Evolutionary conservation across 2,329 filamentous ascomycete genomes (phyloP), one percentile per base, ranked within the genome.

Genomic region (Colletotrichum sp.): DNA sequence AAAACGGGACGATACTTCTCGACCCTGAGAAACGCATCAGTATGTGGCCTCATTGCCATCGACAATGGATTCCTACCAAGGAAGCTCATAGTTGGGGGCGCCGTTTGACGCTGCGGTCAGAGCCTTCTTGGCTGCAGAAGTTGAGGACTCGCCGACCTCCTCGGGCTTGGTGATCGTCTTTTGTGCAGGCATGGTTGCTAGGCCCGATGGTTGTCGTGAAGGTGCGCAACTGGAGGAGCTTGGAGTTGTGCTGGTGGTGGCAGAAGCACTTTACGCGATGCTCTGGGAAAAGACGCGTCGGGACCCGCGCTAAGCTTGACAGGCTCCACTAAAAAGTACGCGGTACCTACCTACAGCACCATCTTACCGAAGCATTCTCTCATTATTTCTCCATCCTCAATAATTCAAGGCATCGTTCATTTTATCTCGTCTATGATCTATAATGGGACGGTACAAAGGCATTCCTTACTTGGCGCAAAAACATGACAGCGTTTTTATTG

Each of bases 1-100:
- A 98, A 98, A 69, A 98, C 91, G 2, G 97, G 97, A 52, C 97
- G 92, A 88, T 99, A 99, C 85, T 99, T 99, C 87, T 99, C 97
- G 77, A 99, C 97, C 97, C 96, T 98, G 78, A 16, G 75, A 12
- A 79, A 78, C 79, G 77, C 81, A 78, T 80, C 71, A 82, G 77
- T 62, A 75, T 44, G 44, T 24, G 15, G 34, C 16, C 26, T 8
- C 32, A 2, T 5, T 15, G 9, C 21, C 15, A 12, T 24, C 12
- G 3, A 65, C 62, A 13, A 32, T 0, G 26, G 16, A n/a, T 32
- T 79, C 84, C 75, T 87, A 95, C 94, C 95, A 97, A 86, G 95
- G 95, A 72, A 97, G 88, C 84, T 97, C 95, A 80, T 96, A 96
- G 79, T 88, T 91, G 12, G 87, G 78, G 24, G 86, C 85, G 64